phyloP scores from a whole-genome alignment of 768 basidiomycete species.

The Strobilomyces echinocephalus region DNA sequence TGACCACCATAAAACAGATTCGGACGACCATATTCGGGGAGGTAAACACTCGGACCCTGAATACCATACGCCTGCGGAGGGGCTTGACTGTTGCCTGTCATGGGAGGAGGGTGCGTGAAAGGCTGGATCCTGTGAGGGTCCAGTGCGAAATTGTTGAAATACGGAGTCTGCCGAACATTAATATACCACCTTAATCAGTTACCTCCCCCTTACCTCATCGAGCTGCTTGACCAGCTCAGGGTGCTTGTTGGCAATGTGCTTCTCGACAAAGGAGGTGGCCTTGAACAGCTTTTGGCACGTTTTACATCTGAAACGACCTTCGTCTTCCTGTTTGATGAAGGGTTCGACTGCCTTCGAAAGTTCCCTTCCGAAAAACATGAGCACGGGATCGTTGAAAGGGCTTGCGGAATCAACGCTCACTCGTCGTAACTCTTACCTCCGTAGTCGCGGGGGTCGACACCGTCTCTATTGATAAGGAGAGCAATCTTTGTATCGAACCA shows the following conservation, averaged over 20 bases:
- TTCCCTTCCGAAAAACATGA: slow-evolving; percentile 51
- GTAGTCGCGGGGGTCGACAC: slow-evolving; percentile 81
- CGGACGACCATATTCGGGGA: slow-evolving; percentile 40
- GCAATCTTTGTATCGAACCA: slow-evolving; percentile 85
- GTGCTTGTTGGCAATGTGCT: slow-evolving; percentile 96
- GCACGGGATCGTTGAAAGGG: slow-evolving; percentile 9
- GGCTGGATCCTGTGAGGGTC: slow-evolving; percentile 92
- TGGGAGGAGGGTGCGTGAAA: slow-evolving; percentile 71
- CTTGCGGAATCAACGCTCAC: slow-evolving; percentile 44
- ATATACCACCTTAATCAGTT: slow-evolving; percentile 8
- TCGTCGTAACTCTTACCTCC: slow-evolving; percentile 88
- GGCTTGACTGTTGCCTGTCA: slow-evolving; percentile 63
- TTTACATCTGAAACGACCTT: slow-evolving; percentile 95
- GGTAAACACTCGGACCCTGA: slow-evolving; percentile 53
- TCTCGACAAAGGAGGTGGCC: slow-evolving; percentile 93
- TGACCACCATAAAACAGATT: slow-evolving; percentile 39
- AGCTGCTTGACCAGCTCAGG: slow-evolving; percentile 76
- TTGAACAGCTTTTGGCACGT: slow-evolving; percentile 97
- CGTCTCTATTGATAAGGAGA: slow-evolving; percentile 70
- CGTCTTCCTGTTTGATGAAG: slow-evolving; percentile 90
- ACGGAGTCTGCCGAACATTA: slow-evolving; percentile 56
- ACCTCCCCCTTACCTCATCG: slow-evolving; percentile 62
- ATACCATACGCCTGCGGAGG: slow-evolving; percentile 86
- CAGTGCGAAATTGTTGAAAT: slow-evolving; percentile 94
- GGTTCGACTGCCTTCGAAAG: slow-evolving; percentile 73